Base-by-base conservation (phyloP, 116 monocot species). In the Zostera marina region DNA sequence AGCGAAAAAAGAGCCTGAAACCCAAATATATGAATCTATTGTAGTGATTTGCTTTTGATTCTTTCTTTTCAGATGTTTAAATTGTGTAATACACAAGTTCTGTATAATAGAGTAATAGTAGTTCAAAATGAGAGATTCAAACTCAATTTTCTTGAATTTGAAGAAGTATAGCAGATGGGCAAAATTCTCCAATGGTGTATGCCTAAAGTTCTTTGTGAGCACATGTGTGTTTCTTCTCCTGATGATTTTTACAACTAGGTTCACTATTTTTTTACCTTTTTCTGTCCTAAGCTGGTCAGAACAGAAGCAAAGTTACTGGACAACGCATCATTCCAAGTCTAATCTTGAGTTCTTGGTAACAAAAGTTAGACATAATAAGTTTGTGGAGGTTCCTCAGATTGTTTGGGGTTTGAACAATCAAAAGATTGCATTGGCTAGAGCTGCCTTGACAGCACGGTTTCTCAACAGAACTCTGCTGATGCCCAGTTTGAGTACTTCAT, bases 401-500 rank as follows among this genome's bases (percentile, higher is more conserved):
- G 74, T 84, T 11, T 93, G 93, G 93, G 93, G 93, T 13, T 65
- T 93, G 58, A 93, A 93, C 61, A 93, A 93, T 67, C 93, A 93
- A 68, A 88, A 93, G 59, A 93, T 93, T 9, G 88, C 93, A 46
- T 77, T 93, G 71, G 93, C 88, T 19, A 79, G 93, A 73, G 84
- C 88, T 42, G 74, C 72, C 42, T 60, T 93, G 61, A 88, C 93
- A 23, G 93, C 93, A 9, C 69, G 77, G 46, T 72, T 84, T 12
- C 47, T 93, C 42, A 84, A 88, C 46, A 63, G 93, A n/a, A 88
- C 93, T 26, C 84, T 93, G 61, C 66, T 93, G 6, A 81, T 93
- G 81, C 93, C 93, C 10, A 81, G 66, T 52, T 72, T 93, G 65
- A 88, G 88, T 47, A 81, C 88, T 46, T 84, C 88, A 14, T 54